These are phyloP conservation scores for Comarum palustre DNA, from an alignment of 306 rosid species.

Conservation along the genomic window DNA sequence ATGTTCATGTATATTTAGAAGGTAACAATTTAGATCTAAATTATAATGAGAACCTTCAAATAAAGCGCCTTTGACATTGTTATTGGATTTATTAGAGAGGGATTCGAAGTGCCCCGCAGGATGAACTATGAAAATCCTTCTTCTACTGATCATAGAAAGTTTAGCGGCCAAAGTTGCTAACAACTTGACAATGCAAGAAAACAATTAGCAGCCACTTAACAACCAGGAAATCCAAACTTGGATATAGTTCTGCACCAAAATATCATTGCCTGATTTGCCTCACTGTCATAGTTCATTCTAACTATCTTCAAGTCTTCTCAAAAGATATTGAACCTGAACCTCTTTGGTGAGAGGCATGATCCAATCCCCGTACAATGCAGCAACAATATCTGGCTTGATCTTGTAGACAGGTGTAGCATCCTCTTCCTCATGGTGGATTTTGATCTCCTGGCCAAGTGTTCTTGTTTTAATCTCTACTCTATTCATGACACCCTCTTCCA, in stretches of 20 bases:
- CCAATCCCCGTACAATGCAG: constrained; percentile 42
- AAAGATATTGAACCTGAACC: constrained; percentile 51
- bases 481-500: constrained; percentile 42
- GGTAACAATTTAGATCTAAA: not conserved
- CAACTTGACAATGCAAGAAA: not conserved
- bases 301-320: constrained; percentile 33
- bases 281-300: not conserved
- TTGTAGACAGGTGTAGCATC: constrained; percentile 29
- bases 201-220: not conserved
- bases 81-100: not conserved
- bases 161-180: not conserved
- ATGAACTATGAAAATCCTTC: not conserved
- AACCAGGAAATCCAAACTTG: not conserved
- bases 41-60: too few species aligned
- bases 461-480: constrained; percentile 50
- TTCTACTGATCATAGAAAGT: not conserved
- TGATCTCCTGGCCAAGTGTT: constrained; percentile 36
- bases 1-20: not conserved
- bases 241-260: not conserved
- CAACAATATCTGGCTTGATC: constrained; percentile 47
- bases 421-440: constrained; percentile 15
- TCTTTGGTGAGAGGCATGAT: constrained; percentile 62
- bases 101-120: not conserved
- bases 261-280: too few species aligned
- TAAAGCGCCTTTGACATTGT: not conserved